Evolutionary conservation across 257 asterid genomes (phyloP), one percentile per base, ranked within the genome.

Genomic region (Misopates orontium): DNA sequence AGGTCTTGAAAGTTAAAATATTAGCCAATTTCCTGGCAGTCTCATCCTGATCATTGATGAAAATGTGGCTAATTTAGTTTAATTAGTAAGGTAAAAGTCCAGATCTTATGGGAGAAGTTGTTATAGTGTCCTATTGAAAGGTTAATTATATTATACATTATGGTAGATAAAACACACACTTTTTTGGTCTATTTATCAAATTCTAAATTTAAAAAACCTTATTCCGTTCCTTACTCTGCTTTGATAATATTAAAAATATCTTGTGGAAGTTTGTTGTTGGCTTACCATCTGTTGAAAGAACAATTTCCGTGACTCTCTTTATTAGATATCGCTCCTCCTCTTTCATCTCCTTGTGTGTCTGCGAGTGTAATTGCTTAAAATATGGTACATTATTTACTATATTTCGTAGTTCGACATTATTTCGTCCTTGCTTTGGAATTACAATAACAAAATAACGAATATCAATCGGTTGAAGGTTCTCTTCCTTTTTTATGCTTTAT

Each of bases 401-500:
- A 55, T 56, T n/a, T n/a, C n/a, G n/a, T n/a, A n/a, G n/a, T 10
- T 45, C 32, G 54, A 55, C 20, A 12, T 16, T 50, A 18, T 73
- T 57, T 73, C 64, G 52, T 62, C 66, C 62, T 39, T 66, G 17
- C 23, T 40, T 56, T 52, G 32, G 45, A 63, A 57, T 25, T 25
- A 19, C 44, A 47, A 39, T 41, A 45, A 18, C 55, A 56, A 23
- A n/a, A 56, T n/a, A 22, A 41, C 48, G 24, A 24, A 39, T n/a
- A 66, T 23, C 32, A 15, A 23, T 76, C 68, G 40, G 54, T 56
- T 61, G 69, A 42, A 50, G 73, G n/a, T 53, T 57, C 40, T 28
- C 1, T 22, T 50, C 45, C 54, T 23, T 50, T 45, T 39, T 41
- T 15, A 39, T 64, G 64, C 22, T 61, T 23, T 1, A 48, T 13